phyloP scores from a whole-genome alignment of 2,329 filamentous ascomycete genomes.

The Colletotrichum caudatum region DNA sequence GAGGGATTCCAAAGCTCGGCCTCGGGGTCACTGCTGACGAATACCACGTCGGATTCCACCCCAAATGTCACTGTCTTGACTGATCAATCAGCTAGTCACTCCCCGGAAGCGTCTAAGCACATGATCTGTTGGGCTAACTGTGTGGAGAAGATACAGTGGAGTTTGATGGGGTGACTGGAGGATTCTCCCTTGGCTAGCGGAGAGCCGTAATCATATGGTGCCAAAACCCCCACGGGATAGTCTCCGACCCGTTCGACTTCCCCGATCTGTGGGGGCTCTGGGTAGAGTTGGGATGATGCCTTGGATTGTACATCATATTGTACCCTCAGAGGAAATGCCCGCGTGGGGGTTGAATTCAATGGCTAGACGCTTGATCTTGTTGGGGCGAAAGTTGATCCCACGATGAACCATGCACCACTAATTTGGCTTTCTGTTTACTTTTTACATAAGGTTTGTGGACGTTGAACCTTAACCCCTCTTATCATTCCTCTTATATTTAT shows the following conservation, averaged over 20 bases:
- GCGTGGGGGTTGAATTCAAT: constrained; percentile 31
- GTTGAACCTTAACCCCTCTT: no score
- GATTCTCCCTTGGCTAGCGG: constrained; percentile 5
- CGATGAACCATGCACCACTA: constrained; percentile 9
- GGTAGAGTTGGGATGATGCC: constrained; percentile 14
- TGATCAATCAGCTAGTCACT: constrained; percentile 26
- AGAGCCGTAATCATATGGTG: constrained; percentile 9
- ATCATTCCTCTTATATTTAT: not conserved
- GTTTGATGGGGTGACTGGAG: constrained; percentile 27
- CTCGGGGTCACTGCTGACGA: constrained; percentile 8
- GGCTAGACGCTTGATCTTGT: constrained; percentile 1
- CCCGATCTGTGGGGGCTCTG: constrained; percentile 33
- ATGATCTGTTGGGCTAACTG: constrained; percentile 26
- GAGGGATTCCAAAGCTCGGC: not conserved
- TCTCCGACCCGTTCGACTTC: constrained; percentile 6
- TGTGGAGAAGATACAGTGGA: constrained; percentile 38
- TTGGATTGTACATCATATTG: constrained; percentile 12
- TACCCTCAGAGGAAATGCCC: constrained; percentile 6
- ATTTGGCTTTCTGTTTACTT: not conserved
- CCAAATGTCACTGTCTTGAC: constrained; percentile 32
- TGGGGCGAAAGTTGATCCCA: constrained; percentile 19
- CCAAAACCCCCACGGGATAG: constrained; percentile 24
- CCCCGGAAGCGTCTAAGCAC: constrained; percentile 14
- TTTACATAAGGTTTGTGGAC: constrained; percentile 10
- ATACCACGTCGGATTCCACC: constrained; percentile 34